These are phyloP conservation scores for Ceraceosorus bombacis DNA, from an alignment of 1,284 basidiomycete species.

Conservation along the genomic window DNA sequence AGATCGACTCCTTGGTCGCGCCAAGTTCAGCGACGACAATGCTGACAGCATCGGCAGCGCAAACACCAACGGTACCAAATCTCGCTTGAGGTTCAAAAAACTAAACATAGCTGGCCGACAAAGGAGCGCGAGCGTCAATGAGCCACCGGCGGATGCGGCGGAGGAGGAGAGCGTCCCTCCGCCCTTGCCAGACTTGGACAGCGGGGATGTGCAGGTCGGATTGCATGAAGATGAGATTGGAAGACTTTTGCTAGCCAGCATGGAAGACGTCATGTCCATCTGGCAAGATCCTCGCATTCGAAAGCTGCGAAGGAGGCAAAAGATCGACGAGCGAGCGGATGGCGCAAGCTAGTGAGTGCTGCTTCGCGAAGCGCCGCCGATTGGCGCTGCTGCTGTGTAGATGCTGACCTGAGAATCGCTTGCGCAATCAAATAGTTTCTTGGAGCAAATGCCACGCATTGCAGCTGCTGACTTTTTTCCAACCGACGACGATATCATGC, in stretches of 20 bases:
- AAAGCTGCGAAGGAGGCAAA: constrained; percentile 3
- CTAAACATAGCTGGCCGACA: too few species aligned
- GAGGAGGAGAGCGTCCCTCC: too few species aligned
- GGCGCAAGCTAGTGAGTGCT: constrained; percentile 6
- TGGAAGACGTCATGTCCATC: constrained; percentile 4
- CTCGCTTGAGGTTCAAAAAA: background rate
- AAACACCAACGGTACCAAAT: background rate
- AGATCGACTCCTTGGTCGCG: constrained; percentile 15
- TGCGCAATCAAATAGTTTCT: constrained; percentile 14
- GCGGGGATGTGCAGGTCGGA: background rate
- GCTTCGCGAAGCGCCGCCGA: background rate
- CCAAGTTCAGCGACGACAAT: background rate
- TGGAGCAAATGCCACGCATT: constrained; percentile 23
- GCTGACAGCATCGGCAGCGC: too few species aligned
- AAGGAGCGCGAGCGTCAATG: too few species aligned
- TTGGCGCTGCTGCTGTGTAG: background rate
- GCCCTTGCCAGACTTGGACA: too few species aligned
- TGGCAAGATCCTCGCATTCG: constrained; percentile 6
- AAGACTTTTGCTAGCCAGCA: background rate
- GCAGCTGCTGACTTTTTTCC: constrained; percentile 11
- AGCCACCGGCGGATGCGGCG: too few species aligned
- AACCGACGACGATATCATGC: constrained; percentile 29
- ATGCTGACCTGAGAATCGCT: background rate
- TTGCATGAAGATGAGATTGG: constrained; percentile 1
- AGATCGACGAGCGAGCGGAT: constrained; percentile 7